Conservation (phyloP, 1,284 basidiomycete species). For the Ceratobasidium sp. region DNA sequence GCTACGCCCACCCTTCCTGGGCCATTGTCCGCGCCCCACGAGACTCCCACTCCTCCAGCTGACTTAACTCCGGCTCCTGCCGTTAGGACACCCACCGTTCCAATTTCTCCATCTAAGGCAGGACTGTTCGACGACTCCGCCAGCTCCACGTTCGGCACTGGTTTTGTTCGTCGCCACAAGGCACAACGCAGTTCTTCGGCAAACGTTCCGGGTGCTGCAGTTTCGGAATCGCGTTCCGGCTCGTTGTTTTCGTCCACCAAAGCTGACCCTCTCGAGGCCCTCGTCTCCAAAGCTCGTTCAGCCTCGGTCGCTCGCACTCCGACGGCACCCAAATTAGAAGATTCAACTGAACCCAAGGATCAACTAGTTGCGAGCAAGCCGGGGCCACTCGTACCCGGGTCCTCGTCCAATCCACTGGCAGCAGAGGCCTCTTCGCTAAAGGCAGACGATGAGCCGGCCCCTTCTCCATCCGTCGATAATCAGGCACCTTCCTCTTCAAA, state of each 20-base stretch:
- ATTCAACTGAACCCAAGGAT: not conserved
- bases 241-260: slow-evolving; percentile 25
- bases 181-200: slow-evolving; percentile 12
- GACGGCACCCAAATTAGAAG: slow-evolving; percentile 8
- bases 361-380: not conserved
- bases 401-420: slow-evolving; percentile 7
- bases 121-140: slow-evolving; percentile 20
- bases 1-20: slow-evolving; percentile 51
- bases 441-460: not conserved
- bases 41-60: slow-evolving; percentile 42
- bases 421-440: not conserved
- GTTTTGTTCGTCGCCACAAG: slow-evolving; percentile 27
- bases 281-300: slow-evolving; percentile 32
- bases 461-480: not conserved
- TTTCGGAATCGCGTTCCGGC: not conserved
- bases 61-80: slow-evolving; percentile 41
- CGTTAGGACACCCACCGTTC: not conserved
- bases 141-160: not conserved
- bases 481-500: not conserved
- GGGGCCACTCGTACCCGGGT: not conserved
- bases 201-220: not conserved
- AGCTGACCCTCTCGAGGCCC: slow-evolving; percentile 21
- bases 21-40: slow-evolving; percentile 39
- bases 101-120: slow-evolving; percentile 28
- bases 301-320: slow-evolving; percentile 11